Base-by-base conservation (phyloP, 805 yeast genomes). In the Schwanniomyces yamadae region DNA sequence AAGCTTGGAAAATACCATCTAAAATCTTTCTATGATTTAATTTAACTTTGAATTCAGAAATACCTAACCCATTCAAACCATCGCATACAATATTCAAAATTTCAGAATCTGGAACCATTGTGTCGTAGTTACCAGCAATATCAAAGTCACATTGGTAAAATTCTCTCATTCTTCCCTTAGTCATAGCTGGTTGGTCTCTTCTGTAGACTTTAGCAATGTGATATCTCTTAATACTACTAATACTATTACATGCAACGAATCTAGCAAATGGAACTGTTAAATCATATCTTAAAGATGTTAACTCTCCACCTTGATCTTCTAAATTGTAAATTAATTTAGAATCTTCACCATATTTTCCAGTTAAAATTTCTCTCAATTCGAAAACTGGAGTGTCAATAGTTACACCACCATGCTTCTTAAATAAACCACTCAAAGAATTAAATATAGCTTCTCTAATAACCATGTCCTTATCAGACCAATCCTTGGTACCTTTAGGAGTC, bases 121-220 rank as follows among this genome's bases (percentile, higher is more conserved):
- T 54, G 54, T 93, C 99, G 60, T 84, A 91, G 39, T 61, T 64
- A 35, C 99, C 99, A 15, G 99, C 99, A 55, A 93, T 73, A 63
- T 93, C 99, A 53, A 93, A 86, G 69, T 93, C 99, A 72, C 99
- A 93, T 69, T 93, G 99, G 64, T 93, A 93, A 56, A 93, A 93
- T 66, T 93, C 99, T 77, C 99, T 85, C 99, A 93, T 93, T 66
- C 99, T 80, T 43, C 99, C 99, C 66, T 93, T 93, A 34, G 98
- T 91, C 99, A 93, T 93, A 6, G 99, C 99, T 4, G 99, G 99
- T 66, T 93, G 99, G 61, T 93, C 99, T 67, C 99, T 84, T 71
- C 99, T 82, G 68, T 93, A 93, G 36, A 93, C 99, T 63, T 93
- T 93, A 50, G 99, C 99, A 46, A 93, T 87, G 67, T 93, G 99